Evolutionary conservation across 805 yeast species (phyloP).

Genomic region (Allodekkera sacchari): DNA sequence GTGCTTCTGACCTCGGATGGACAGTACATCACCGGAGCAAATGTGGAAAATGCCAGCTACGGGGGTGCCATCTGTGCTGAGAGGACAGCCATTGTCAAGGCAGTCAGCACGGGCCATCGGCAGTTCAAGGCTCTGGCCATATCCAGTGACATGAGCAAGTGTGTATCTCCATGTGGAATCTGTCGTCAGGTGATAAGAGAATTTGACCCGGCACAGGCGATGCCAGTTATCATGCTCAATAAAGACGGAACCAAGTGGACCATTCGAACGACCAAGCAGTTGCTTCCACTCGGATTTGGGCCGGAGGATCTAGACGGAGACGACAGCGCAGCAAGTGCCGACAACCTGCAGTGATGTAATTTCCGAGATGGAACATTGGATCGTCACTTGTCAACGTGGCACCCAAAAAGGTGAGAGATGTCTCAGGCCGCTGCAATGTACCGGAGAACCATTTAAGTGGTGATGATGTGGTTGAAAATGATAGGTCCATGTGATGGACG

Average conservation of each 20-base stretch:
- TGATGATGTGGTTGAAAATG: conserved; percentile 3
- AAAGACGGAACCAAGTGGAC: conserved; percentile 37
- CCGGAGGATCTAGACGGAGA: conserved; percentile 49
- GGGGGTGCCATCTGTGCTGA: conserved; percentile 76
- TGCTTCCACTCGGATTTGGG: conserved; percentile 81
- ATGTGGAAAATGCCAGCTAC: conserved; percentile 89
- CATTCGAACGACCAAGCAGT: conserved; percentile 45
- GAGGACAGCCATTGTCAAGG: conserved; percentile 52
- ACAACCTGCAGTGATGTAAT: too few relatives aligned
- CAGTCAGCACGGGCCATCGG: conserved; percentile 35
- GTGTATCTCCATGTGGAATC: conserved; percentile 87
- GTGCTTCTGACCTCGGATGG: conserved; percentile 48
- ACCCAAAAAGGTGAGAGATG: too few relatives aligned
- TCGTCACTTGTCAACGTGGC: too few relatives aligned
- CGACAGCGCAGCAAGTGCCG: too few relatives aligned
- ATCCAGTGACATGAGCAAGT: conserved; percentile 47
- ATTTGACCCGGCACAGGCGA: conserved; percentile 34
- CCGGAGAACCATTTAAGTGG: too few relatives aligned
- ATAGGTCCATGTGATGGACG: neutral
- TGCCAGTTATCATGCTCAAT: conserved; percentile 66
- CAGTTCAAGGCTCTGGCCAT: conserved; percentile 56
- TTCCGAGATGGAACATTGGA: too few relatives aligned
- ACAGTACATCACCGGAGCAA: conserved; percentile 60
- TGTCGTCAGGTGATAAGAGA: conserved; percentile 89
- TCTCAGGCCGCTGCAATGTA: too few relatives aligned